A percentile compares a stretch with the other conserved stretches of the same genome.
Evolutionary conservation across 176 grass and related monocot species (phyloP).

Genomic region (Microstegium vimineum): DNA sequence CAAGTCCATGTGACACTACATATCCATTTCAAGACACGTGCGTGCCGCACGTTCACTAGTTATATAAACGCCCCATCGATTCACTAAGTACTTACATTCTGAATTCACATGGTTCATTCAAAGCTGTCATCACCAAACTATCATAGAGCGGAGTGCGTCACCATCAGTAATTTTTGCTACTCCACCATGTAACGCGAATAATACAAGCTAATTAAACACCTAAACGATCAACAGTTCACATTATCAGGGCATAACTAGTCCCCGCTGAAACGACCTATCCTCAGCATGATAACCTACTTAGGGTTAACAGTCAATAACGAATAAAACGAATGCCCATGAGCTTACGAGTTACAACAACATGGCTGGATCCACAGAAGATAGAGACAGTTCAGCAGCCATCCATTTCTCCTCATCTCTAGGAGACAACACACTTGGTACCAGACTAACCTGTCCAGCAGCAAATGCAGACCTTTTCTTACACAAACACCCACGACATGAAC

Average conservation of each 20-base stretch:
- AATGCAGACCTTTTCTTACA: slow-evolving; percentile 20
- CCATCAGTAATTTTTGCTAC: background rate
- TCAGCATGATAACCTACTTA: slow-evolving; percentile 20
- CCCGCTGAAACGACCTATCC: slow-evolving; percentile 15
- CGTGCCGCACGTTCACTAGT: no score
- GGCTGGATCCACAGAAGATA: background rate
- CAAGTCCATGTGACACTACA: no score
- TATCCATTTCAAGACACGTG: no score
- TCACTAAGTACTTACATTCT: background rate
- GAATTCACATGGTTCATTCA: background rate
- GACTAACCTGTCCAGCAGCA: slow-evolving; percentile 15
- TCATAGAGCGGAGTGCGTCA: background rate
- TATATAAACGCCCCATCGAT: background rate
- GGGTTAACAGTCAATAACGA: slow-evolving; percentile 33
- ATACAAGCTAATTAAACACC: slow-evolving; percentile 32
- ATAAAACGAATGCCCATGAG: slow-evolving; percentile 42
- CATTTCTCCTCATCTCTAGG: background rate
- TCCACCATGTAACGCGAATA: background rate
- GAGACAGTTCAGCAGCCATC: background rate
- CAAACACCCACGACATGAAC: background rate
- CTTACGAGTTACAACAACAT: slow-evolving; percentile 36
- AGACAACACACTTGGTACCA: background rate
- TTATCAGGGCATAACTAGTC: slow-evolving; percentile 2
- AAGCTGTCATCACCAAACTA: slow-evolving; percentile 8
- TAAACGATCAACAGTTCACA: slow-evolving; percentile 7